Evolutionary conservation across 2,329 filamentous ascomycete species (phyloP), one percentile per base, ranked within the genome.

Genomic region (Scytalidium sp.): DNA sequence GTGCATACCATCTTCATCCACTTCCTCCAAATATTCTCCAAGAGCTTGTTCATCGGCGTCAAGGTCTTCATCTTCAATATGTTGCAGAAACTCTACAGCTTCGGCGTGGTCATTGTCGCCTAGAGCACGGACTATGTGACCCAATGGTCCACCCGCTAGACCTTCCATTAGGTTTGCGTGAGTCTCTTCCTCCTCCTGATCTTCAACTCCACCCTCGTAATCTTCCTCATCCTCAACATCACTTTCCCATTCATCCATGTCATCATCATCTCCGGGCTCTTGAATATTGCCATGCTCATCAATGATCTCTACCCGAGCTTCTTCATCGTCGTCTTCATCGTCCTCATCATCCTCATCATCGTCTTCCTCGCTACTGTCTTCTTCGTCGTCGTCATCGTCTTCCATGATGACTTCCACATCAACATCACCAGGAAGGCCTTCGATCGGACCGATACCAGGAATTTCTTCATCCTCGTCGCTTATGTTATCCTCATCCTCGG

Each of bases 391-490:
- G 46, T 84, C 84, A 29, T 83, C 80, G 7, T 85, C 84, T n/a
- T 88, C 87, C 75, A 97, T 88, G 54, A 96, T 89, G 58, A 97
- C 82, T 69, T 87, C 83, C 51, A 87, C 80, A 47, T 70, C 61
- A 13, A 85, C 75, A 42, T 85, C 80, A 32, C 81, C 82, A 49
- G 81, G 75, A 19, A 85, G 73, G 45, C 82, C 88, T 72, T 96
- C 92, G 46, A 97, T 88, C 32, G 89, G 84, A 5, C 91, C 93
- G 78, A 95, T 92, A 36, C 85, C 88, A 53, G 84, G 85, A 46
- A 91, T 79, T 50, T 95, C 90, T 55, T 88, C 78, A 53, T 95
- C 90, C 51, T 94, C 89, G 62, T 95, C 93, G 61, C 92, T 96
- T 50, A 96, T 84, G 50, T 93, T 87, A 58, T 94, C 89, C 61